Evolutionary conservation across 2,329 filamentous ascomycete genomes (phyloP).

Genomic region (Penicillium concentricum): DNA sequence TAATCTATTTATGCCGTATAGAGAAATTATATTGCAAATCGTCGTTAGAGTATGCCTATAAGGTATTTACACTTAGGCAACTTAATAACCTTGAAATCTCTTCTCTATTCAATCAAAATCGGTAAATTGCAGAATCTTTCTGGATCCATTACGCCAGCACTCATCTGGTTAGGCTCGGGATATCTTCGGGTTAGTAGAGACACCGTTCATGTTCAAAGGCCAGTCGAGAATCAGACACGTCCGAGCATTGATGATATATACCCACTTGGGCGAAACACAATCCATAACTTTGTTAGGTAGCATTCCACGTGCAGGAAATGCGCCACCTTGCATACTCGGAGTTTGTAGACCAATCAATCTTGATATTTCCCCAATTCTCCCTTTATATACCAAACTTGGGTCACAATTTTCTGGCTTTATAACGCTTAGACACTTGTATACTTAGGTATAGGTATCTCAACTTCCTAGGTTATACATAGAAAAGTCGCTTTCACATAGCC

Average conservation of each 20-base stretch:
- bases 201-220: background rate
- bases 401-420: background rate
- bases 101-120: background rate
- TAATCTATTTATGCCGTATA: no score
- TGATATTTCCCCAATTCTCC: background rate
- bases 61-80: background rate
- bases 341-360: background rate
- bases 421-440: no score
- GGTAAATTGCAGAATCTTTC: background rate
- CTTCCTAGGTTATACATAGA: no score
- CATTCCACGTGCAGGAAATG: background rate
- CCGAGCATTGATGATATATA: background rate
- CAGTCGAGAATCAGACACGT: background rate
- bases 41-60: background rate
- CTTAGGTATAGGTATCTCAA: no score
- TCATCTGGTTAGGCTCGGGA: slow-evolving; percentile 1
- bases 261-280: background rate
- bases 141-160: background rate
- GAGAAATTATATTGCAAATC: background rate
- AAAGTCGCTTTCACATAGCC: no score
- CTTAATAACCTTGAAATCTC: background rate
- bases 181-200: slow-evolving; percentile 1
- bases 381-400: background rate
- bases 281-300: background rate
- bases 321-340: background rate